Base-by-base conservation (phyloP, 2,329 filamentous ascomycete species). In the Akanthomyces muscarius region DNA sequence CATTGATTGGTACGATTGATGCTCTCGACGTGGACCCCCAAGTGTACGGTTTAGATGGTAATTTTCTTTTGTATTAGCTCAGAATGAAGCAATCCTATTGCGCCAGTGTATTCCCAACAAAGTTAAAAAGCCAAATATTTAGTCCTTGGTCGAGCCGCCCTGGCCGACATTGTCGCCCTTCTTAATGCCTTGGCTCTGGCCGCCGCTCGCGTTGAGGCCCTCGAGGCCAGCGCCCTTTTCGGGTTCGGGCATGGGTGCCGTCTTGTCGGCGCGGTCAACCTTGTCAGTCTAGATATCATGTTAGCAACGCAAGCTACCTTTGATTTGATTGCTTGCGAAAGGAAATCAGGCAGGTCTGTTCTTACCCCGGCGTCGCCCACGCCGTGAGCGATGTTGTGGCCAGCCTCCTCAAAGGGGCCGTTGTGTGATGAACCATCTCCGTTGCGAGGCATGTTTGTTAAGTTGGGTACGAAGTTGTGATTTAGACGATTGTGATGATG, bases 351-450 rank as follows among this genome's bases (percentile, higher is more conserved):
- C 4, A 38, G 33, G 30, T 47, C 5, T 23, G 2, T 25, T 66
- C 75, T 65, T 68, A 82, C 80, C 51, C 75, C 69, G 23, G 71
- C 68, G 11, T 71, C 62, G 14, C 77, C 79, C 11, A 72, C 73
- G 44, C 81, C 81, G 71, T 83, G 81, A 62, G 73, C 70, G 56
- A 81, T 78, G 72, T 77, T 66, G 66, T 80, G 72, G 63, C 70
- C 71, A 11, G 71, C 69, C 62, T 77, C 76, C 41, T 78, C 68
- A 64, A 77, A 71, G 62, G 75, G 75, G 64, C 77, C 77, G 71
- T 83, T 82, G 72, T 83, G 73, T 63, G 76, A 75, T 66, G 74
- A 75, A 60, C 79, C 79, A 69, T 79, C 78, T 78, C 80, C 80
- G 65, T 79, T 72, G 70, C 80, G 78, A 77, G 81, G 80, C 81